Evolutionary conservation across 306 rosid species (phyloP), one percentile per base, ranked within the genome.

Genomic region (Castanea mollissima): DNA sequence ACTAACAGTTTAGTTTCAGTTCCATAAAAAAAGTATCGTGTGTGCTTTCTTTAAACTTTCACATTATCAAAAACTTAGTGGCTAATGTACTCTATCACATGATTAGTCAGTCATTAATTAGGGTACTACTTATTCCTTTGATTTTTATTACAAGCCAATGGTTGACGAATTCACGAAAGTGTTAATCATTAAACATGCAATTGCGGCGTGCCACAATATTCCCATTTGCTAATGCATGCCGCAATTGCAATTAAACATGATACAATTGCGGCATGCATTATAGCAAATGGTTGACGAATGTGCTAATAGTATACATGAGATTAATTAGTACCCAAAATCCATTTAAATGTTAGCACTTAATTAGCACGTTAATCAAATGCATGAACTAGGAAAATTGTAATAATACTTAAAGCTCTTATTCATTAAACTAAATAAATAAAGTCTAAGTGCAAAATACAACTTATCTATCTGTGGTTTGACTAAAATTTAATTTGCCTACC

Each of bases 321-420:
- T 25, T 25, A 1, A 25, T n/a, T 58, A 6, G 2, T n/a, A 19
- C 10, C 10, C 14, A 6, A 9, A 74, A 1, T 6, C 34, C 16
- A 38, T 41, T 62, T 9, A n/a, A 38, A 41, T 46, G 34, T 54
- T 55, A 56, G 44, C 2, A 38, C 44, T 38, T 6, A 25, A 25
- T 25, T 25, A 38, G 15, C 29, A 73, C 65, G 65, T 31, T 55
- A 73, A 73, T 73, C 64, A 19, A 73, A 73, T 73, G 76, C 52
- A 73, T 73, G 75, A 71, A 51, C 60, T 25, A 11, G 44, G 15
- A 46, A 46, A 12, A 46, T 9, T 46, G 15, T 13, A 11, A 46
- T 12, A 46, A 2, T 46, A 9, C 14, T 46, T 46, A 11, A 46
- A 46, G 54, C 1, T 12, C 54, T 12, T 46, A 46, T 46, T 46